These are phyloP conservation scores for Wickerhamomyces strasburgensis DNA, from an alignment of 805 yeast species.

Conservation along the genomic window DNA sequence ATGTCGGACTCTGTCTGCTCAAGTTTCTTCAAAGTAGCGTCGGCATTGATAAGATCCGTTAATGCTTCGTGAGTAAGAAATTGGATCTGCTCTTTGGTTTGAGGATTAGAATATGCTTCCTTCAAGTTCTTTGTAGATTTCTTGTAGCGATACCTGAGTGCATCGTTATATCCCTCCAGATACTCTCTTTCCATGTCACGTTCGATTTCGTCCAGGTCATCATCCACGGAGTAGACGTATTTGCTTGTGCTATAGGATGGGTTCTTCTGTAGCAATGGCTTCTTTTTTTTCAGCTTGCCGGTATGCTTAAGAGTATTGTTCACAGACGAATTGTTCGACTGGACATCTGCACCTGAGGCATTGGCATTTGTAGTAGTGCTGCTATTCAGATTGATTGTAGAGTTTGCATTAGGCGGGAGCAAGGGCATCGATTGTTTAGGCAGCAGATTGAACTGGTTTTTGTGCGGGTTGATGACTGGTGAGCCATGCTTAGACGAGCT, in stretches of 20 bases:
- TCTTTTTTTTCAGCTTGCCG: constrained; percentile 17
- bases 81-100: constrained; percentile 9
- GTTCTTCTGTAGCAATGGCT: constrained; percentile 18
- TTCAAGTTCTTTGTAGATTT: constrained; percentile 24
- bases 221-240: constrained; percentile 71
- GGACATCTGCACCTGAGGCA: constrained; percentile 9
- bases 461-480: constrained; percentile 1
- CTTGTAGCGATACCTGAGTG: constrained; percentile 45
- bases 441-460: constrained; percentile 4
- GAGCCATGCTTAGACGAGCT: neutral
- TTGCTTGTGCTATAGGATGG: constrained; percentile 20
- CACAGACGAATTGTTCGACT: constrained; percentile 12
- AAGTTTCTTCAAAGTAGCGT: constrained; percentile 18
- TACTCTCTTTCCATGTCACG: constrained; percentile 55
- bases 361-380: no score
- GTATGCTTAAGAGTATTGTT: constrained; percentile 9
- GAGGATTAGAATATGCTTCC: constrained; percentile 3
- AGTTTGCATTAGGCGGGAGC: constrained; percentile 1
- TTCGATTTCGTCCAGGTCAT: constrained; percentile 68
- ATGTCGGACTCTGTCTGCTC: constrained; percentile 23
- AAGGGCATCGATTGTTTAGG: constrained; percentile 3
- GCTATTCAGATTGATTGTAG: no score
- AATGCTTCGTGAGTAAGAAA: constrained; percentile 16
- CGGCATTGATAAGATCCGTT: constrained; percentile 23
- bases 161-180: constrained; percentile 70